phyloP scores from a whole-genome alignment of 2,329 filamentous ascomycete species.

The Venturia asperata region DNA sequence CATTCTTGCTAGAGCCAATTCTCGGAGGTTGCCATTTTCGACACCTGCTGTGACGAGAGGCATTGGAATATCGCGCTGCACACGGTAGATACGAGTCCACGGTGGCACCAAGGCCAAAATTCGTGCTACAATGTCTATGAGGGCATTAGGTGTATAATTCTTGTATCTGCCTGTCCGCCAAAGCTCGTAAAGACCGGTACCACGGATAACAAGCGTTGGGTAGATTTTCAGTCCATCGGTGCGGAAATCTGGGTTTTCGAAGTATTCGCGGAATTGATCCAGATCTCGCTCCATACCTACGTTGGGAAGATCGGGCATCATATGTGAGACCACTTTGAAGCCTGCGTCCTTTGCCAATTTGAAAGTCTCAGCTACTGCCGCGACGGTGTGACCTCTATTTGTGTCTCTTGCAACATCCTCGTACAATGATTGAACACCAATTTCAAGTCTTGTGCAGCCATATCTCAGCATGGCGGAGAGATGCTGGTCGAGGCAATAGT shows the following conservation, averaged over 20 bases:
- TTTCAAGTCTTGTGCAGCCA: slow-evolving; percentile 87
- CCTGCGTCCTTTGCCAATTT: slow-evolving; percentile 95
- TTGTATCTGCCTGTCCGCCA: slow-evolving; percentile 97
- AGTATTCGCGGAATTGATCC: slow-evolving; percentile 96
- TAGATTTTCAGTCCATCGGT: slow-evolving; percentile 98
- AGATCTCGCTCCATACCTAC: slow-evolving; percentile 97
- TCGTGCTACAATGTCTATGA: slow-evolving; percentile 93
- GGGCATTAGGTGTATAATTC: slow-evolving; percentile 95
- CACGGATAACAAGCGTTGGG: slow-evolving; percentile 91
- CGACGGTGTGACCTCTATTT: slow-evolving; percentile 92
- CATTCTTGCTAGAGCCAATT: slow-evolving; percentile 93
- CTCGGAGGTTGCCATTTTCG: slow-evolving; percentile 92
- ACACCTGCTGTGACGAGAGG: slow-evolving; percentile 97
- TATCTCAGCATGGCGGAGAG: slow-evolving; percentile 95
- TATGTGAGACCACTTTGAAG: slow-evolving; percentile 98
- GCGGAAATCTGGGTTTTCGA: slow-evolving; percentile 90
- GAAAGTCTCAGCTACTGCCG: slow-evolving; percentile 92
- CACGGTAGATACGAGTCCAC: slow-evolving; percentile 97
- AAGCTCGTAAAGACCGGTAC: slow-evolving; percentile 91
- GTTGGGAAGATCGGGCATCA: slow-evolving; percentile 99
- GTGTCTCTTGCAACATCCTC: slow-evolving; percentile 98
- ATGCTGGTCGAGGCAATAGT: slow-evolving; percentile 95
- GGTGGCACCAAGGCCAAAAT: slow-evolving; percentile 91
- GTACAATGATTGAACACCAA: slow-evolving; percentile 94
- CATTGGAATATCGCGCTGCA: slow-evolving; percentile 99